Percentiles rank a stretch among this genome's conserved stretches.
Conservation (phyloP, 768 basidiomycete genomes). For the Serendipita sp. region DNA sequence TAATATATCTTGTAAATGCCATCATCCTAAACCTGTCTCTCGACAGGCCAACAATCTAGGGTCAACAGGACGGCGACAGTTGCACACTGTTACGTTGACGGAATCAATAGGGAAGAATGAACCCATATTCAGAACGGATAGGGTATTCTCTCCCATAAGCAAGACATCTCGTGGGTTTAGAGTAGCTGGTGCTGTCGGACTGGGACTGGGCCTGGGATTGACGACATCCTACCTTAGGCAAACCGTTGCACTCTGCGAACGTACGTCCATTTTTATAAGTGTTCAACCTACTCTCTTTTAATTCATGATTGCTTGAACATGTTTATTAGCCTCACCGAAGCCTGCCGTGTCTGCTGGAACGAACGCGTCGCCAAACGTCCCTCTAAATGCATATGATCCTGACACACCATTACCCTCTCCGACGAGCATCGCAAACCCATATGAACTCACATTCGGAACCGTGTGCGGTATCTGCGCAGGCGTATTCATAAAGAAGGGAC, state of each 20-base stretch:
- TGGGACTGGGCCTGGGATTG: background rate
- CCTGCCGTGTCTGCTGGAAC: background rate
- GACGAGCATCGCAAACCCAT: slow-evolving; percentile 55
- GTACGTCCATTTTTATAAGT: background rate
- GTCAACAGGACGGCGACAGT: background rate
- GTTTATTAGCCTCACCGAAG: background rate
- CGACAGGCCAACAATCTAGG: background rate
- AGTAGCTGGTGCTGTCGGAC: background rate
- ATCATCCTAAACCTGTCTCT: background rate
- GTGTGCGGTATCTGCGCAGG: slow-evolving; percentile 80
- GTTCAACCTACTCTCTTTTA: too few relatives aligned
- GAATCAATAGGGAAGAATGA: background rate
- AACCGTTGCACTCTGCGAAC: background rate
- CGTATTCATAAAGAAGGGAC: slow-evolving; percentile 96
- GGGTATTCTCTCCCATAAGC: background rate
- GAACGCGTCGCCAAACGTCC: background rate
- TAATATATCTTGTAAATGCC: background rate
- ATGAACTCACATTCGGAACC: slow-evolving; percentile 79
- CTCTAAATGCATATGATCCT: slow-evolving; percentile 4
- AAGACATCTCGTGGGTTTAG: background rate
- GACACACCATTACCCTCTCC: slow-evolving; percentile 30
- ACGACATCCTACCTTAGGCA: background rate
- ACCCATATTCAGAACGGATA: background rate
- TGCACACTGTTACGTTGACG: background rate
- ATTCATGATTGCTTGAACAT: too few relatives aligned